Percentiles rank a stretch among this genome's conserved stretches.
Evolutionary conservation across 257 asterid genomes (phyloP).

Genomic region (Petunia axillaris): DNA sequence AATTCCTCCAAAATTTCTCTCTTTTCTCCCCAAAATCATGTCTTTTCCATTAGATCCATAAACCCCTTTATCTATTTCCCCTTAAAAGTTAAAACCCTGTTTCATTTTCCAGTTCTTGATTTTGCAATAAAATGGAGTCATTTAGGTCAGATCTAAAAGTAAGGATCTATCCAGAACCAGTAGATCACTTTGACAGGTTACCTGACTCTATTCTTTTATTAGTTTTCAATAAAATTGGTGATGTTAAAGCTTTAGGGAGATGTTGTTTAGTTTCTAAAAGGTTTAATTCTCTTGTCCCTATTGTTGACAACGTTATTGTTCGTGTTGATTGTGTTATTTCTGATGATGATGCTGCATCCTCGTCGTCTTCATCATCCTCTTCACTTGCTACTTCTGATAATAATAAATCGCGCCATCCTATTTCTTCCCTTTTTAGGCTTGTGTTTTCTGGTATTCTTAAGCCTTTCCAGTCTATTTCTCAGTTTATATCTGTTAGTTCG

Average conservation of each 20-base stretch:
- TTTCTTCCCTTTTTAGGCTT: slow-evolving; percentile 56
- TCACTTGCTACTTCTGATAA: slow-evolving; percentile 40
- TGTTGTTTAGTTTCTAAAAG: slow-evolving; percentile 83
- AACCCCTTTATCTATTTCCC: background rate
- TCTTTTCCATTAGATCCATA: slow-evolving; percentile 34
- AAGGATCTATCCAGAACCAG: slow-evolving; percentile 52
- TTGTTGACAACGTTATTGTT: slow-evolving; percentile 79
- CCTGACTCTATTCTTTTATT: slow-evolving; percentile 78
- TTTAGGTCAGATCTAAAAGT: slow-evolving; percentile 57
- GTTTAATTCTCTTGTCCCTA: slow-evolving; percentile 73
- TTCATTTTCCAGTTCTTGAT: background rate
- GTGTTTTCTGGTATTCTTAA: slow-evolving; percentile 64
- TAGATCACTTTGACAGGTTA: slow-evolving; percentile 76
- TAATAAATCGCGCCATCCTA: slow-evolving; percentile 55
- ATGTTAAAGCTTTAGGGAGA: slow-evolving; percentile 82
- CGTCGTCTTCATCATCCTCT: background rate
- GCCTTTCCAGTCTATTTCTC: slow-evolving; percentile 74
- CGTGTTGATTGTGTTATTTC: slow-evolving; percentile 96
- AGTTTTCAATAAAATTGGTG: slow-evolving; percentile 83
- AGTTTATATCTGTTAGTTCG: slow-evolving; percentile 53
- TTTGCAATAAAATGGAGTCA: slow-evolving; percentile 41
- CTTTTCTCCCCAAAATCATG: background rate
- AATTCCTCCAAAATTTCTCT: background rate
- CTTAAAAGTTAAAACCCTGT: background rate
- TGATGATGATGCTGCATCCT: slow-evolving; percentile 53